Evolutionary conservation across 108 stramenopile genomes (phyloP).

Genomic region (Cyclotella cryptica): DNA sequence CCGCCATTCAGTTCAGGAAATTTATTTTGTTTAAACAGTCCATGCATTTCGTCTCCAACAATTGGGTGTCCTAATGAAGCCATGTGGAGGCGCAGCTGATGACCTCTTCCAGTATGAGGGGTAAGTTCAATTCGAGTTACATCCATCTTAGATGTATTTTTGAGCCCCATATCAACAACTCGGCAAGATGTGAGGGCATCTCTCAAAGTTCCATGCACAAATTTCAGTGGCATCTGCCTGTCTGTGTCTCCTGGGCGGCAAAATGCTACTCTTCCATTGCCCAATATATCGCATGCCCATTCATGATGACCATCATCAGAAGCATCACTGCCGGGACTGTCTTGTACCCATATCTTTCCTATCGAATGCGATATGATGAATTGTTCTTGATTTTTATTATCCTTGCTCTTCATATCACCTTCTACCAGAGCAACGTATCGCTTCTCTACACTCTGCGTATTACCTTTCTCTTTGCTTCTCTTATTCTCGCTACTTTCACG

Average conservation of each 20-base stretch:
- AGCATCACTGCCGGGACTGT: background rate
- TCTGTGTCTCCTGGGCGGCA: conserved; percentile 20
- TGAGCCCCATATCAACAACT: conserved; percentile 25
- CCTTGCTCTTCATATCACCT: conserved; percentile 48
- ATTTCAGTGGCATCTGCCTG: background rate
- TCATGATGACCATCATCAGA: conserved; percentile 44
- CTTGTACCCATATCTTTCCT: conserved; percentile 51
- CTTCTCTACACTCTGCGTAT: conserved; percentile 46
- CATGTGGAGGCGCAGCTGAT: conserved; percentile 79
- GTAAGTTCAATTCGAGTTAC: conserved; percentile 45
- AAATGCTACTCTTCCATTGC: conserved; percentile 33
- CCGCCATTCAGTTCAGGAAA: background rate
- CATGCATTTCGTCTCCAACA: conserved; percentile 45
- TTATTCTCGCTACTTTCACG: background rate
- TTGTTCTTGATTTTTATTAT: conserved; percentile 14
- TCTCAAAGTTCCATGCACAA: conserved; percentile 50
- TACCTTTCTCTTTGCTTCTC: background rate
- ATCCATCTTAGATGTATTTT: conserved; percentile 1
- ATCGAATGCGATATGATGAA: conserved; percentile 47
- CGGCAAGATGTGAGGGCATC: conserved; percentile 52
- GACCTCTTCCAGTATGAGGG: conserved; percentile 77
- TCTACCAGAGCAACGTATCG: conserved; percentile 66
- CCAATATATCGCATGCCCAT: conserved; percentile 48
- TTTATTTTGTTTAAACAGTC: background rate
- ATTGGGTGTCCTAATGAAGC: conserved; percentile 64